These are phyloP conservation scores for Pleurotus salmoneostramineus DNA, from an alignment of 768 basidiomycete species.

Conservation along the genomic window DNA sequence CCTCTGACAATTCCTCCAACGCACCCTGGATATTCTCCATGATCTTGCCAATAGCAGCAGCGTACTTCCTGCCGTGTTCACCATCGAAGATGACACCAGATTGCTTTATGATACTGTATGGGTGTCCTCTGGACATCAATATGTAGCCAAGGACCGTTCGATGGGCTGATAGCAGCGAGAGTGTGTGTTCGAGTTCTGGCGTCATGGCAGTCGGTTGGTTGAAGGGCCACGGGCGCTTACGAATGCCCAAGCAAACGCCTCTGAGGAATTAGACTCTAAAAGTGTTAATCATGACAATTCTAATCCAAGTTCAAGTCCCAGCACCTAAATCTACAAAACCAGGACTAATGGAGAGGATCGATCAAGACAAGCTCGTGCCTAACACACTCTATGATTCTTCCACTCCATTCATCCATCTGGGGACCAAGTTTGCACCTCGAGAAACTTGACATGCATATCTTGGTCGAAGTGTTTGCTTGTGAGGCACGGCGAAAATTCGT, in stretches of 20 bases:
- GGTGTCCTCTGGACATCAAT: conserved; percentile 69
- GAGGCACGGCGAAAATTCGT: not conserved
- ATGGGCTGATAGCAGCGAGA: conserved; percentile 73
- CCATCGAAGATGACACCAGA: conserved; percentile 86
- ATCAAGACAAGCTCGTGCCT: too few relatives aligned
- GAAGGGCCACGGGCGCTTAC: conserved; percentile 11
- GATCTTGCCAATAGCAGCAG: conserved; percentile 66
- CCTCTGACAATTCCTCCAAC: conserved; percentile 70
- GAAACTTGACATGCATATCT: too few relatives aligned
- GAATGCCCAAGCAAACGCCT: too few relatives aligned
- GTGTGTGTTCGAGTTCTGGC: conserved; percentile 81
- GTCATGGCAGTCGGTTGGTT: conserved; percentile 33
- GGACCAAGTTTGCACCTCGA: too few relatives aligned
- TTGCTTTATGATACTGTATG: conserved; percentile 77
- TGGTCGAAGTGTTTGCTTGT: too few relatives aligned
- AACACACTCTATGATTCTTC: not conserved
- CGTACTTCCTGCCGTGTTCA: conserved; percentile 76
- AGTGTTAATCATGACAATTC: too few relatives aligned
- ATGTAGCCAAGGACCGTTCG: conserved; percentile 86
- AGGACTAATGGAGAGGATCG: too few relatives aligned
- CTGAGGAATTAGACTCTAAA: too few relatives aligned
- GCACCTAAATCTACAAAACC: too few relatives aligned
- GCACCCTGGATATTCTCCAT: conserved; percentile 78
- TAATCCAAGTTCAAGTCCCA: too few relatives aligned
- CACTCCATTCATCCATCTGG: not conserved